phyloP scores from a whole-genome alignment of 2,329 filamentous ascomycete species.

The Fusarium devonianum region DNA sequence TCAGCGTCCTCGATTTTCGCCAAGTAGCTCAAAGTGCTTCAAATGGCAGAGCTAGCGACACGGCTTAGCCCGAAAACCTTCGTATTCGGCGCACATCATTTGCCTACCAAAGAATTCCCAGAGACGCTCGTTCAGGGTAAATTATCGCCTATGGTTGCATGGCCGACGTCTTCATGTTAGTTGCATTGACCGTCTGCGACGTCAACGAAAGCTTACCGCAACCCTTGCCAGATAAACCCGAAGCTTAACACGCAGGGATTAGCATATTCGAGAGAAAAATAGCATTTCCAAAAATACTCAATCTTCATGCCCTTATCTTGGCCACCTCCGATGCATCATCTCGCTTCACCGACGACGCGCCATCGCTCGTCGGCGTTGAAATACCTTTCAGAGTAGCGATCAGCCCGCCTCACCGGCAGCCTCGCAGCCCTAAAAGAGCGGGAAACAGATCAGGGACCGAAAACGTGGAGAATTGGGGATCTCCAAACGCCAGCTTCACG shows the following conservation, averaged over 20 bases:
- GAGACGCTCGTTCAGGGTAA: no score
- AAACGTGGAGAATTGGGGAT: conserved; percentile 28
- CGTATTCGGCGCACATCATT: no score
- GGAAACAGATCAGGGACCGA: conserved; percentile 20
- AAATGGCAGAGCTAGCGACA: no score
- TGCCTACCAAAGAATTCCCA: no score
- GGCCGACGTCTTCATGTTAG: no score
- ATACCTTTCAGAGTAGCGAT: conserved; percentile 30
- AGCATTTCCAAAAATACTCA: conserved; percentile 31
- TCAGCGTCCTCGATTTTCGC: no score
- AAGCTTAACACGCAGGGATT: conserved; percentile 13
- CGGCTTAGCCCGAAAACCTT: no score
- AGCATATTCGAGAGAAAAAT: conserved; percentile 23
- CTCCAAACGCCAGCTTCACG: conserved; percentile 17
- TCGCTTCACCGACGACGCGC: conserved; percentile 24
- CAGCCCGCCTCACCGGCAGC: conserved; percentile 28
- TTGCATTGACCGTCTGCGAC: no score
- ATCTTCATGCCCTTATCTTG: conserved; percentile 20
- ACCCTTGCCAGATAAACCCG: conserved; percentile 7
- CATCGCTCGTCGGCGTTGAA: conserved; percentile 24
- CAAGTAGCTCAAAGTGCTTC: no score
- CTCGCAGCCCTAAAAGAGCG: conserved; percentile 3
- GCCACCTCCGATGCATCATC: conserved; percentile 2
- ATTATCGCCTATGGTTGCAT: no score
- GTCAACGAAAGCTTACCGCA: no score